A percentile compares a stretch with the other conserved stretches of the same genome.
phyloP scores from a whole-genome alignment of 139 green algal genomes.

The Chlamydomonas urium region DNA sequence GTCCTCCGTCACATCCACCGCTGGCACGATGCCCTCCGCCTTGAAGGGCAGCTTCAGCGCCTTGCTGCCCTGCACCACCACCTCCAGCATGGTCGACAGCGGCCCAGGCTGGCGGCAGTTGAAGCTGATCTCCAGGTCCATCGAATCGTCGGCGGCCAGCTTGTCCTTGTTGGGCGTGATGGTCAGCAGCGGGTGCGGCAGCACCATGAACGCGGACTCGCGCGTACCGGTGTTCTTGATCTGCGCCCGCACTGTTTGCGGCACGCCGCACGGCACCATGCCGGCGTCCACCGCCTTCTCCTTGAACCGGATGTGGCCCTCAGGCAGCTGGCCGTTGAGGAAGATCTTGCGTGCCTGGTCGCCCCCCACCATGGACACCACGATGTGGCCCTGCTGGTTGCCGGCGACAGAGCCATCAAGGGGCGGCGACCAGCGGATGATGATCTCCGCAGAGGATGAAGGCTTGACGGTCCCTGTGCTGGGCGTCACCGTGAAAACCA shows the following conservation, averaged over 20 bases:
- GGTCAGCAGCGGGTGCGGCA: slow-evolving; percentile 24
- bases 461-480: slow-evolving; percentile 34
- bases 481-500: slow-evolving; percentile 38
- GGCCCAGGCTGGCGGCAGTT: slow-evolving; percentile 23
- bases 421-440: slow-evolving; percentile 47
- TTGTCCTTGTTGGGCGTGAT: slow-evolving; percentile 34
- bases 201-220: slow-evolving; percentile 42
- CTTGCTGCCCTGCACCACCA: slow-evolving; percentile 53
- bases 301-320: slow-evolving; percentile 41
- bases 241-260: slow-evolving; percentile 30
- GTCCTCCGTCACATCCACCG: slow-evolving; percentile 42
- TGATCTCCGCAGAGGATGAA: slow-evolving; percentile 26
- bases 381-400: not conserved
- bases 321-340: slow-evolving; percentile 39
- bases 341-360: too few species aligned
- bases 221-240: slow-evolving; percentile 40
- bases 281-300: slow-evolving; percentile 53
- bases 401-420: slow-evolving; percentile 13
- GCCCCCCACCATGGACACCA: too few species aligned
- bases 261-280: slow-evolving; percentile 38
- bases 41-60: slow-evolving; percentile 52
- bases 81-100: slow-evolving; percentile 26
- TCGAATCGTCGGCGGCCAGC: slow-evolving; percentile 34
- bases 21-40: slow-evolving; percentile 53
- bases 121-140: slow-evolving; percentile 56